phyloP scores from a whole-genome alignment of 208 protist genomes.

The Jaenimonas drosophilae region DNA sequence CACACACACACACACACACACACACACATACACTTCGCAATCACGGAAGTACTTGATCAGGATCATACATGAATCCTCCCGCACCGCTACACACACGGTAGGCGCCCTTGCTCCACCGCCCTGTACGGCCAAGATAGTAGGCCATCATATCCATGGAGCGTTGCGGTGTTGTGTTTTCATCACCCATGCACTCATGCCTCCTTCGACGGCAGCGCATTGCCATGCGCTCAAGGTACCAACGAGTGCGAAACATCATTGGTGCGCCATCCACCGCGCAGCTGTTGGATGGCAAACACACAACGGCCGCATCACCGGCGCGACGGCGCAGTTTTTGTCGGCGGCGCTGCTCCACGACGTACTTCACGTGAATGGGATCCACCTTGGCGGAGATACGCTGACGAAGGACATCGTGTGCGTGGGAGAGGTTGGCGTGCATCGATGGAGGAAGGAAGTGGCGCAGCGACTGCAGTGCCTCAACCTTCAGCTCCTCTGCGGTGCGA shows the following conservation, averaged over 20 bases:
- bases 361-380: constrained; percentile 6
- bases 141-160: constrained; percentile 11
- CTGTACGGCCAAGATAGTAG: constrained; percentile 8
- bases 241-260: constrained; percentile 16
- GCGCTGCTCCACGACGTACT: constrained; percentile 13
- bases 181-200: constrained; percentile 6
- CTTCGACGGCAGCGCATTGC: constrained; percentile 13
- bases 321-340: constrained; percentile 11
- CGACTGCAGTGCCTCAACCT: neutral
- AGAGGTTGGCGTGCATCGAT: neutral
- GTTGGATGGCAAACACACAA: constrained; percentile 17
- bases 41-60: no score
- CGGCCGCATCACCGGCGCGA: constrained; percentile 7
- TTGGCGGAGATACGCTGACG: neutral
- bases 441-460: constrained; percentile 1
- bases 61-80: constrained; percentile 4
- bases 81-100: constrained; percentile 16
- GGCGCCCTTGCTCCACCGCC: constrained; percentile 14
- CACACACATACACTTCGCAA: no score
- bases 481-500: no score
- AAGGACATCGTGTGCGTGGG: neutral
- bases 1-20: neutral
- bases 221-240: constrained; percentile 16
- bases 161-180: neutral
- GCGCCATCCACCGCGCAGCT: constrained; percentile 5